These are phyloP conservation scores for Chaetomium globosum DNA, from an alignment of 2,329 filamentous ascomycete species.

Conservation along the genomic window DNA sequence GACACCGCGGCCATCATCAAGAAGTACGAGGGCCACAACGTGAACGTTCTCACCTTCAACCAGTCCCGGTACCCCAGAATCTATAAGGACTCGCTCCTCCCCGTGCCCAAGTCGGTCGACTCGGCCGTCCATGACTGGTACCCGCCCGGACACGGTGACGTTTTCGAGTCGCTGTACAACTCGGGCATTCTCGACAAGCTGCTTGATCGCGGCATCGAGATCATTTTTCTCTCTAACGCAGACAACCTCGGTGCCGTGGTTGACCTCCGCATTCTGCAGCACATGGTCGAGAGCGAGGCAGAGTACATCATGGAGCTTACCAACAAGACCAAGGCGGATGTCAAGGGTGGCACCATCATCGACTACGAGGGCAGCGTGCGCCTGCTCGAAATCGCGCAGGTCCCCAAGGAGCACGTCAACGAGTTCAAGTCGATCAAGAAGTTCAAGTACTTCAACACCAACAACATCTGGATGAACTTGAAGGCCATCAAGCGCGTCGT, in stretches of 20 bases:
- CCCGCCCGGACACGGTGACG: conserved; percentile 97
- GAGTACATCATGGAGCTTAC: conserved; percentile 99
- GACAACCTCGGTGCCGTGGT: conserved; percentile 98
- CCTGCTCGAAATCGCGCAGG: conserved; percentile 97
- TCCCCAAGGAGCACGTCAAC: conserved; percentile 99
- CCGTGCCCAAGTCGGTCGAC: conserved; percentile 85
- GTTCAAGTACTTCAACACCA: conserved; percentile 99
- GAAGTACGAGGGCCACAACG: conserved; percentile 99
- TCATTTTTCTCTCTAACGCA: conserved; percentile 98
- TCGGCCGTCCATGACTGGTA: conserved; percentile 97
- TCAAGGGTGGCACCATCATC: conserved; percentile 99
- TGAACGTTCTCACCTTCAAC: conserved; percentile 99
- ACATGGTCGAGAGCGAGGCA: conserved; percentile 96
- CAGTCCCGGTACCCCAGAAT: conserved; percentile 98
- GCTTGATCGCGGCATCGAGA: conserved; percentile 90
- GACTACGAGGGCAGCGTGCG: conserved; percentile 97
- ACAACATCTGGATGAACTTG: conserved; percentile 99
- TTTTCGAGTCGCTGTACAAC: conserved; percentile 99
- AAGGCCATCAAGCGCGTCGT: conserved; percentile 98
- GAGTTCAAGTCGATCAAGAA: conserved; percentile 99
- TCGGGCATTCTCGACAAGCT: conserved; percentile 97
- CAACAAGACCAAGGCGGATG: conserved; percentile 99
- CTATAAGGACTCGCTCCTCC: conserved; percentile 95
- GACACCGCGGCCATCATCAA: conserved; percentile 99
- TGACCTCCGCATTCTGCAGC: conserved; percentile 95